Evolutionary conservation across 169 alveolate species (phyloP).

Genomic region (Cryptosporidium baileyi): DNA sequence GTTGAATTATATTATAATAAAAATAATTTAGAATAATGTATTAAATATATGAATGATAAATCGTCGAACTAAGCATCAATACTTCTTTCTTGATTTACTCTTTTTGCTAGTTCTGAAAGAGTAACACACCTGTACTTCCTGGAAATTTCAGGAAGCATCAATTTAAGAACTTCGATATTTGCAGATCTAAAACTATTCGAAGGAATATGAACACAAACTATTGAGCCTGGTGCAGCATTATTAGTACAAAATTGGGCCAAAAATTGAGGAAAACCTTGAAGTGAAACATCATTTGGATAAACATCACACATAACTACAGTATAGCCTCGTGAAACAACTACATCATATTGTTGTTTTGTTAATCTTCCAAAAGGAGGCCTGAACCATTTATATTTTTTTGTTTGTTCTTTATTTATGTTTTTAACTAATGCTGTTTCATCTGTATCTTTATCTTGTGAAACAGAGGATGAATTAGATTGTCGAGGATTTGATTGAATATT

Average conservation of each 20-base stretch:
- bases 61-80: background rate
- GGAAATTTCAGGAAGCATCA: conserved; percentile 64
- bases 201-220: conserved; percentile 67
- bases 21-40: no score
- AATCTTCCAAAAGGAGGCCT: conserved; percentile 71
- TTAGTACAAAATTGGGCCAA: conserved; percentile 60
- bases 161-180: conserved; percentile 32
- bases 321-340: conserved; percentile 54
- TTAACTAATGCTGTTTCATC: background rate
- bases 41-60: no score
- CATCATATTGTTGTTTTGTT: conserved; percentile 52
- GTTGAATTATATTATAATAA: no score
- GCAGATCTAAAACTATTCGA: conserved; percentile 65
- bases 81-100: background rate
- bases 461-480: background rate
- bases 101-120: conserved; percentile 57
- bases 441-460: conserved; percentile 3
- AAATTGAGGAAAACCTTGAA: conserved; percentile 67
- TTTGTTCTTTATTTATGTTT: background rate
- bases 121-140: conserved; percentile 57
- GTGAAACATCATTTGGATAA: conserved; percentile 65
- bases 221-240: conserved; percentile 71
- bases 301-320: conserved; percentile 71
- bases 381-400: conserved; percentile 58
- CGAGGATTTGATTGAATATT: background rate